Evolutionary conservation across 257 asterid genomes (phyloP).

Genomic region (Mitragyna speciosa): DNA sequence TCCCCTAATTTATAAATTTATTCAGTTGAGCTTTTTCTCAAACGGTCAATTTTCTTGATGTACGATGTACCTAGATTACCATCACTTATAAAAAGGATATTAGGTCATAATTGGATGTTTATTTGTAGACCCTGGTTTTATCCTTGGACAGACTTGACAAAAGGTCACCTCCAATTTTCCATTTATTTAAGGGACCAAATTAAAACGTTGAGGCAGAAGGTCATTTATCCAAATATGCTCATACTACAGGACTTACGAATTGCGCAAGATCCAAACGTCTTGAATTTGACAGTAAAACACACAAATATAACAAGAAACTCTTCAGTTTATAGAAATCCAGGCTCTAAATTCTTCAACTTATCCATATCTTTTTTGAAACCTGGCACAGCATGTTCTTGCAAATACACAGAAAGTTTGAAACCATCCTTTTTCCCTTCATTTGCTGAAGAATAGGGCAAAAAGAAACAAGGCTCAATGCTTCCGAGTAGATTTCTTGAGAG

Average conservation of each 20-base stretch:
- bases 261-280: background rate
- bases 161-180: no score
- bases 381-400: conserved; percentile 52
- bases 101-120: no score
- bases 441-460: conserved; percentile 53
- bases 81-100: no score
- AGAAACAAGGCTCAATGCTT: conserved; percentile 68
- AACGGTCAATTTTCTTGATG: no score
- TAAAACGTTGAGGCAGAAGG: background rate
- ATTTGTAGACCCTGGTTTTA: no score
- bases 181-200: no score
- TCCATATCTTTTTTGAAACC: conserved; percentile 53
- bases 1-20: no score
- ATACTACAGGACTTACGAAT: no score
- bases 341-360: conserved; percentile 12
- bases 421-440: conserved; percentile 43
- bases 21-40: no score
- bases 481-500: conserved; percentile 65
- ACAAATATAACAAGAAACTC: background rate
- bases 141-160: no score
- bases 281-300: background rate
- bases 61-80: no score
- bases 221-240: no score
- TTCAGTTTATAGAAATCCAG: conserved; percentile 7
- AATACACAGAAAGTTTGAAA: conserved; percentile 53